phyloP scores from a whole-genome alignment of 1,284 basidiomycete species.

The Ustilago cynodontis region DNA sequence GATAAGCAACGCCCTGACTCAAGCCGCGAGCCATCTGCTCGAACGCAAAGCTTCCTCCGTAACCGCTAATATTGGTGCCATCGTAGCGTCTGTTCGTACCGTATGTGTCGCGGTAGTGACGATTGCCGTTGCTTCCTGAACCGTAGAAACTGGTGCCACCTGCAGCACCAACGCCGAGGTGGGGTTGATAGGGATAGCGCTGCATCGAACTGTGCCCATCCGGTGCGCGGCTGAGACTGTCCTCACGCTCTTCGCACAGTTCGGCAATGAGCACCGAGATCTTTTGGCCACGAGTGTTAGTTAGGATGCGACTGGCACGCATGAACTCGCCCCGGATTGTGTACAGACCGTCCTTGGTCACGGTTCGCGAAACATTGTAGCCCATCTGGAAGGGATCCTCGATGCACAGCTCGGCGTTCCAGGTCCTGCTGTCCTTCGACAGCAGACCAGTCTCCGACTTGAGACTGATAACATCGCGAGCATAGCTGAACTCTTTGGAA shows the following conservation, averaged over 20 bases:
- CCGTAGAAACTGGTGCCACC: conserved; percentile 30
- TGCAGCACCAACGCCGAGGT: conserved; percentile 23
- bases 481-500: conserved; percentile 91
- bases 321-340: conserved; percentile 98
- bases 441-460: conserved; percentile 81
- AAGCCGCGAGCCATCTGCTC: conserved; percentile 67
- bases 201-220: conserved; percentile 49
- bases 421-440: conserved; percentile 90
- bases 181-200: conserved; percentile 29
- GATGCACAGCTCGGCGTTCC: conserved; percentile 82
- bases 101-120: conserved; percentile 45
- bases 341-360: conserved; percentile 95
- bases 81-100: conserved; percentile 48
- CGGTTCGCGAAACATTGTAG: conserved; percentile 95
- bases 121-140: conserved; percentile 20
- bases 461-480: conserved; percentile 90
- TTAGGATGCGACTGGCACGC: conserved; percentile 81
- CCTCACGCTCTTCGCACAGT: conserved; percentile 68
- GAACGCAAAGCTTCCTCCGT: conserved; percentile 65
- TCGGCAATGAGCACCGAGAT: conserved; percentile 62
- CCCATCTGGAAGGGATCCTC: conserved; percentile 93
- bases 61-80: conserved; percentile 38
- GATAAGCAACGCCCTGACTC: conserved; percentile 58
- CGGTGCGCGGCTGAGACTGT: conserved; percentile 65
- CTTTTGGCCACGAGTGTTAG: conserved; percentile 52